These are phyloP conservation scores for Fraxinus albicans DNA, from an alignment of 305 asterid species.

Conservation along the genomic window DNA sequence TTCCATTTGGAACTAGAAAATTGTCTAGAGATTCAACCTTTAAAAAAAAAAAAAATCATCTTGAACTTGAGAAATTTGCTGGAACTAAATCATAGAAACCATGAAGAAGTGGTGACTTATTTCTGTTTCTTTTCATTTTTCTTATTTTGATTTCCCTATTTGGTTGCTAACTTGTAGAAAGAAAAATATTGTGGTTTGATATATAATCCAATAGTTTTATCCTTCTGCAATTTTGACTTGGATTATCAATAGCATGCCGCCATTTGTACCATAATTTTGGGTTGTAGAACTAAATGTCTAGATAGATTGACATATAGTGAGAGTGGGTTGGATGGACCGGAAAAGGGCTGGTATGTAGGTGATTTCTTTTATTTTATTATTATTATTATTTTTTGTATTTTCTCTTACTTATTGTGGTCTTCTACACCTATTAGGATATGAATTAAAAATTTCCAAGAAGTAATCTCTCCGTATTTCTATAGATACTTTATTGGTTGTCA, in stretches of 20 bases:
- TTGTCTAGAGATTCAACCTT: neutral
- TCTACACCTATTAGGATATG: neutral
- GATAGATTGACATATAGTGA: neutral
- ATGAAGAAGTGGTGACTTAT: neutral
- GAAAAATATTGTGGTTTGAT: too few relatives aligned
- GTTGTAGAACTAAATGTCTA: neutral
- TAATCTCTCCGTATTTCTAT: neutral
- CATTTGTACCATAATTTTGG: neutral
- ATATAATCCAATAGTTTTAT: too few relatives aligned
- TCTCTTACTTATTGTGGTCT: neutral
- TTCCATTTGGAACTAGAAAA: neutral
- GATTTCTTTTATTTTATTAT: too few relatives aligned
- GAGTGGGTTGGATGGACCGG: neutral
- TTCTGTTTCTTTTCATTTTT: neutral
- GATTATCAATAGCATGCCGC: neutral
- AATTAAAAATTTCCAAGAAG: neutral
- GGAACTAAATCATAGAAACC: neutral
- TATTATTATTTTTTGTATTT: too few relatives aligned
- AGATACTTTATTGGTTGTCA: neutral
- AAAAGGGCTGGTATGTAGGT: neutral
- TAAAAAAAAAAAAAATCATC: neutral
- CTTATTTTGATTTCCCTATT: too few relatives aligned
- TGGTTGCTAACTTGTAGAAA: too few relatives aligned
- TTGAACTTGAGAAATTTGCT: neutral
- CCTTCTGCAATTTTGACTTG: too few relatives aligned